phyloP scores from a whole-genome alignment of 2,329 filamentous ascomycete genomes.

The Xylaria polymorpha region DNA sequence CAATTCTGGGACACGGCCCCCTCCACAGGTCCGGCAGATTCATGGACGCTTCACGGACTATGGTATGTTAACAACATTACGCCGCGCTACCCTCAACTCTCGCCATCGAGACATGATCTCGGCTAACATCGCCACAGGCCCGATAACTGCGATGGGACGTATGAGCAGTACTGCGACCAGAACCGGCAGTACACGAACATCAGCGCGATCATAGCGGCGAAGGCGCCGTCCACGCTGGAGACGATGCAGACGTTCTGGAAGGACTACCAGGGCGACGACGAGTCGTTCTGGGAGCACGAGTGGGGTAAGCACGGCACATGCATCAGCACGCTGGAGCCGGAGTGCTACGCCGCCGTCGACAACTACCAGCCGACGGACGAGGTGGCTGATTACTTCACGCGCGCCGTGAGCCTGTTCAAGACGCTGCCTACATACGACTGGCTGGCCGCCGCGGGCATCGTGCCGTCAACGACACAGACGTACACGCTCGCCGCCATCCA shows the following conservation, averaged over 20 bases:
- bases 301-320: conserved; percentile 80
- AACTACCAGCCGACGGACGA: conserved; percentile 70
- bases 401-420: conserved; percentile 73
- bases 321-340: conserved; percentile 73
- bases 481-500: conserved; percentile 71
- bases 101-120: not conserved
- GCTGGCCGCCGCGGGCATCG: conserved; percentile 71
- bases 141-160: conserved; percentile 76
- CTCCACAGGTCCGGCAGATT: conserved; percentile 71
- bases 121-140: conserved; percentile 50
- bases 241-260: conserved; percentile 81
- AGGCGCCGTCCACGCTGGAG: conserved; percentile 61
- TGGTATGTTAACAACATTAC: conserved; percentile 52
- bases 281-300: conserved; percentile 78
- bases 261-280: conserved; percentile 71
- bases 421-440: conserved; percentile 71
- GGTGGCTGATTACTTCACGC: conserved; percentile 75
- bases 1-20: conserved; percentile 82
- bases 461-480: conserved; percentile 64
- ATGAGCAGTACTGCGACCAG: conserved; percentile 73
- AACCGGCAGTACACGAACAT: conserved; percentile 73
- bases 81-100: not conserved
- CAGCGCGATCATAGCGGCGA: conserved; percentile 65
- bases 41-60: conserved; percentile 80
- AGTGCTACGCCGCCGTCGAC: conserved; percentile 68